A percentile compares a stretch with the other conserved stretches of the same genome.
These are phyloP conservation scores for Xylariaceae sp. DNA, from an alignment of 2,329 filamentous ascomycete species.

Conservation along the genomic window DNA sequence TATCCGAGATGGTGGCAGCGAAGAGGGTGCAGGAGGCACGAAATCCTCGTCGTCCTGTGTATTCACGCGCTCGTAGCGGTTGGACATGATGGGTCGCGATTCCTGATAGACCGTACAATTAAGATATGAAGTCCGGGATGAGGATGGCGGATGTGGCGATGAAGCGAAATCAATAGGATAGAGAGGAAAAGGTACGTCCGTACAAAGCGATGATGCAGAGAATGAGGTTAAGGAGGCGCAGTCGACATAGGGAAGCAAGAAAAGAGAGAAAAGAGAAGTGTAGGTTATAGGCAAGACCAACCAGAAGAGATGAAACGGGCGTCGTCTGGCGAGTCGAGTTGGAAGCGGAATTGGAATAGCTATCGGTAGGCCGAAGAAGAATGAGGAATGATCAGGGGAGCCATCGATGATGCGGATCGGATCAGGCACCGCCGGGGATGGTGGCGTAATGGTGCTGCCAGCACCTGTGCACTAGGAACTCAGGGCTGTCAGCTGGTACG, in stretches of 20 bases:
- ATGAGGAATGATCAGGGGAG: not conserved
- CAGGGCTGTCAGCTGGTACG: too few relatives aligned
- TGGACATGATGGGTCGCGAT: slow-evolving; percentile 42
- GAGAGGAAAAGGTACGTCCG: not conserved
- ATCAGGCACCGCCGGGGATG: not conserved
- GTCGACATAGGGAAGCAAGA: not conserved
- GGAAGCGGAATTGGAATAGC: not conserved
- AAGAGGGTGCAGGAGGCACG: slow-evolving; percentile 32
- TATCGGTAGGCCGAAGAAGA: too few relatives aligned
- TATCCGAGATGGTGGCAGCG: slow-evolving; percentile 35
- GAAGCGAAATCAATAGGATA: not conserved
- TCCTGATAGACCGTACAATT: not conserved
- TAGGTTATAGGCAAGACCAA: not conserved
- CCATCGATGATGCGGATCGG: not conserved
- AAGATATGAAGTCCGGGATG: not conserved
- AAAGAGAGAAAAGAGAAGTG: not conserved
- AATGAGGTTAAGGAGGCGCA: not conserved
- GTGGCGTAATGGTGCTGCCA: not conserved
- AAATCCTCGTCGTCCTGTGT: slow-evolving; percentile 54
- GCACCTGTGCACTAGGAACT: too few relatives aligned
- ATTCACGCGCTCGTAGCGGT: slow-evolving; percentile 57
- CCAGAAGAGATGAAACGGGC: too few relatives aligned
- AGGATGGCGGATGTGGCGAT: not conserved
- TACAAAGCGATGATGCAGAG: not conserved
- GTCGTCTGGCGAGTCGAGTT: not conserved